phyloP scores from a whole-genome alignment of 2,329 filamentous ascomycete genomes.

The Colletotrichum camelliae region DNA sequence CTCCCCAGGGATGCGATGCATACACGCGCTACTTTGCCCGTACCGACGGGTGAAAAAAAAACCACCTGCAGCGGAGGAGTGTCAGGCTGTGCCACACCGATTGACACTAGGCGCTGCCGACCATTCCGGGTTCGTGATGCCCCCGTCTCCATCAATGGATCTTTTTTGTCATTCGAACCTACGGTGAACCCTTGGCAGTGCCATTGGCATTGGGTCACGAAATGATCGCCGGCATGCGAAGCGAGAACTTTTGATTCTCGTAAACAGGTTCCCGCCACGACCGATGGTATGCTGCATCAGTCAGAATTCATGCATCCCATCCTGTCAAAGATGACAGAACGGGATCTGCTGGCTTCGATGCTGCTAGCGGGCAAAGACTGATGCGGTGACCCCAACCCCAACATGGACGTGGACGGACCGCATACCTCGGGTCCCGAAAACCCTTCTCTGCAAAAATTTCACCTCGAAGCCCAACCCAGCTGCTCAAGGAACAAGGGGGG shows the following conservation, averaged over 20 bases:
- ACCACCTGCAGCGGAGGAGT: background rate
- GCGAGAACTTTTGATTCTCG: background rate
- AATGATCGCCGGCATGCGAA: background rate
- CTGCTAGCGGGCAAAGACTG: background rate
- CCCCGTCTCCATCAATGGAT: slow-evolving; percentile 12
- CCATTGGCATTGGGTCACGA: background rate
- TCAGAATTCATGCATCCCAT: background rate
- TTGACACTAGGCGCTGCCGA: slow-evolving; percentile 4
- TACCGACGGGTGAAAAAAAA: background rate
- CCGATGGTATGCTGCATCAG: background rate
- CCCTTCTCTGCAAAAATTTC: background rate
- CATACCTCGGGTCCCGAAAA: background rate
- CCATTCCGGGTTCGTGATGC: slow-evolving; percentile 3
- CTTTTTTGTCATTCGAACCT: slow-evolving; percentile 2
- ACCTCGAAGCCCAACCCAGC: background rate
- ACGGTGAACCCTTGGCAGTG: slow-evolving; percentile 1
- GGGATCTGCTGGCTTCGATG: background rate
- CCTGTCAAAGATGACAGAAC: background rate
- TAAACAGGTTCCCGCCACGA: background rate
- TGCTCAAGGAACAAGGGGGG: background rate
- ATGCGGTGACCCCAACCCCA: background rate
- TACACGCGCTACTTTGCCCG: background rate
- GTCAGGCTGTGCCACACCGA: slow-evolving; percentile 15
- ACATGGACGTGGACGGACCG: background rate
- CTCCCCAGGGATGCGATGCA: background rate